Base-by-base conservation (phyloP, 495 filamentous ascomycete species). In the Neurospora sp. region DNA sequence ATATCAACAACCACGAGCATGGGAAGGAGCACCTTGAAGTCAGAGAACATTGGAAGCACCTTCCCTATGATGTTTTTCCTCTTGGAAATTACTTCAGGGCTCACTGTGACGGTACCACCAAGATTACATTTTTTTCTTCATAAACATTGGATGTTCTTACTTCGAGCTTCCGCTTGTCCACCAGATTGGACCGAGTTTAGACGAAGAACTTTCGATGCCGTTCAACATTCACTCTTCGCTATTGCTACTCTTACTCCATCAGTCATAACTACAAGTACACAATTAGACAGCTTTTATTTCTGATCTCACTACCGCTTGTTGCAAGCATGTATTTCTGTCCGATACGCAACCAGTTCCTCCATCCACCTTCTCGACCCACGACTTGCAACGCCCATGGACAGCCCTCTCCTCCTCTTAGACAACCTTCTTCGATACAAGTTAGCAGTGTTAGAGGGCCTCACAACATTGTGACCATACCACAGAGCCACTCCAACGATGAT, bases 401-500 rank as follows among this genome's bases (percentile, higher is more conserved):
- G 38, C 38, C 38, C 38, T 2, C 3, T 15, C 21, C 48, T 36
- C 54, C 28, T 34, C 6, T 66, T 8, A 3, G 13, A 9, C 54
- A 7, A 34, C 11, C 0, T 62, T 31, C 21, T 62, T 31, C 54
- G 0, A 28, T 31, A 7, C 3, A 1, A 8, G 2, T 0, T 62
- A 28, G 24, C 4, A 62, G 54, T 3, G 9, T 5, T 17, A 7
- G 54, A 9, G 28, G 37, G 10, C 10, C 45, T 17, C 36, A 36
- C 48, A 72, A 70, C 24, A n/a, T 73, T 24, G 72, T 78, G 2
- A 13, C 69, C 15, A 71, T 73, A 69, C 43, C 79, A 24, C 37
- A 28, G n/a, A 28, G 28, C 4, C 6, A 37, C 37, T 76, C 83
- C 13, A 45, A 74, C 13, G 77, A 76, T 19, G 71, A 48, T 2